Base-by-base conservation (phyloP, 129 eudicot species). In the Pittosporum tobira region DNA sequence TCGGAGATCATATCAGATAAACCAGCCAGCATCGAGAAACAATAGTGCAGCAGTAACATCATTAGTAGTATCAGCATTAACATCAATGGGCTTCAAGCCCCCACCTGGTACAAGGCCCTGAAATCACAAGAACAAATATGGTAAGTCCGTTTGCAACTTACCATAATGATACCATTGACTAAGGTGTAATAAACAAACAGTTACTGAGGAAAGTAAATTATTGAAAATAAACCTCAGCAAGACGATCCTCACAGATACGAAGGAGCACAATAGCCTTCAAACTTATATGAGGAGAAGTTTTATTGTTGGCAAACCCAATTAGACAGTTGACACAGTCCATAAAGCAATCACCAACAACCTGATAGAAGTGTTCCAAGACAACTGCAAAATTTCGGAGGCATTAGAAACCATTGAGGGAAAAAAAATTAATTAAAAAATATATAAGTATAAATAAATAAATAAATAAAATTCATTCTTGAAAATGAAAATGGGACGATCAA, bases 11-110 rank as follows among this genome's bases (percentile, higher is more conserved):
- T 73, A 57, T 87, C 96, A 67, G 99, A 91, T 59, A 91, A 77
- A 59, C 99, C 99, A 70, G 99, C 96, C 65, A 91, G 70, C 99
- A 91, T 91, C 3, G 99, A 96, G 72, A 91, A 91, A 96, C 99
- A 91, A 74, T 86, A 91, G 65, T 87, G 94, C 81, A 87, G n/a
- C 99, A 1, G 96, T 83, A 70, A 91, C 83, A 53, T 91, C 99
- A 36, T 36, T 75, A 57, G 72, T 77, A 70, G 71, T 79, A 76
- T 86, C 94, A n/a, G 69, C 70, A 65, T 64, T 48, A 30, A 53
- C 73, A 66, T 87, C 84, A 67, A 91, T 74, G 45, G 94, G 99
- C 66, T 87, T 87, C 71, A 91, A 59, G 65, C 77, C 73, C 62
- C 91, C 94, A 81, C 99, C 96, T 16, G 99, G 96, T 78, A 91